Evolutionary conservation across 306 rosid species (phyloP).

Genomic region (Glycine soja): DNA sequence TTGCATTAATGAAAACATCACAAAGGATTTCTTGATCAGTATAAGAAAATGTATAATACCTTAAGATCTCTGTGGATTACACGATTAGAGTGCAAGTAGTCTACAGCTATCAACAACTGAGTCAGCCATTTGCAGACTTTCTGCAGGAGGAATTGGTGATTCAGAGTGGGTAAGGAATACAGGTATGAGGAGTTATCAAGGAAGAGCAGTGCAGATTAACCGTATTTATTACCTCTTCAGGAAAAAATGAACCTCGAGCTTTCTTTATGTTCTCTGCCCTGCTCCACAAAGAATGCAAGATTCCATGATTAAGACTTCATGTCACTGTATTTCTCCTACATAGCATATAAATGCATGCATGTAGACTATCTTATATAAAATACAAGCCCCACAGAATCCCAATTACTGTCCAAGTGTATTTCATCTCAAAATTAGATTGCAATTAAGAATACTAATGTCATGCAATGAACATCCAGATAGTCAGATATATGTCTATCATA

Average conservation of each 20-base stretch:
- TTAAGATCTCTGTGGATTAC: conserved; percentile 92
- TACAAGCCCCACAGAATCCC: conserved; percentile 8
- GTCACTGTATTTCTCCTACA: conserved; percentile 28
- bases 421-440: conserved; percentile 7
- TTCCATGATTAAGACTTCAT: conserved; percentile 38
- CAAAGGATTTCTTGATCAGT: conserved; percentile 25
- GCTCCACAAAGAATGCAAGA: conserved; percentile 47
- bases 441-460: conserved; percentile 1
- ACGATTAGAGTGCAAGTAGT: conserved; percentile 88
- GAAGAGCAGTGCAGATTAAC: conserved; percentile 30
- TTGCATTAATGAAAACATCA: conserved; percentile 40
- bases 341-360: conserved; percentile 5
- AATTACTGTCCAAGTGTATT: not conserved
- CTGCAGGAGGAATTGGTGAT: conserved; percentile 53
- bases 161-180: conserved; percentile 43
- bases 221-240: conserved; percentile 73
- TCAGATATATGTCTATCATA: conserved; percentile 13
- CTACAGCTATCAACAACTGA: conserved; percentile 85
- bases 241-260: conserved; percentile 73
- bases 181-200: conserved; percentile 20
- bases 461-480: not conserved
- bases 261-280: conserved; percentile 80
- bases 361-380: conserved; percentile 14
- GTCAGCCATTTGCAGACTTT: conserved; percentile 90
- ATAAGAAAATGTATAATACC: conserved; percentile 54